Conservation (phyloP, 441 rosid genomes). For the Croton laevigatus region DNA sequence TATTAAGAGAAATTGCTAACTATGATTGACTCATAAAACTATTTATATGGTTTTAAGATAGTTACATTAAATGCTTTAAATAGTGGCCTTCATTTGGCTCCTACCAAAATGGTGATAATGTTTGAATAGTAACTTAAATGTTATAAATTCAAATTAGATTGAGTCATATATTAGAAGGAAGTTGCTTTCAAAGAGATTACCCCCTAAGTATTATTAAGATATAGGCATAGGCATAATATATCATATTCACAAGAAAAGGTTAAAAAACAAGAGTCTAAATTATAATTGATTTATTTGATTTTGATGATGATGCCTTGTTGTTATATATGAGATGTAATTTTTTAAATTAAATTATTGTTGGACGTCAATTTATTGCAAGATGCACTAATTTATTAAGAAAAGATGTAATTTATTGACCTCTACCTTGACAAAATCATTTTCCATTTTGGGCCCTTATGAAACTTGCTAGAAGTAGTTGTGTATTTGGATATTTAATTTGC, state of each 20-base stretch:
- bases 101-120: conserved; percentile 14
- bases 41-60: conserved; percentile 9
- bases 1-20: background rate
- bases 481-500: background rate
- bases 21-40: conserved; percentile 8
- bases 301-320: background rate
- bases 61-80: conserved; percentile 3
- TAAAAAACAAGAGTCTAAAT: background rate
- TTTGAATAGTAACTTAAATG: conserved; percentile 29
- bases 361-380: no score
- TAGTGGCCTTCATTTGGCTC: conserved; percentile 9
- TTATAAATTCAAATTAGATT: background rate
- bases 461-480: background rate
- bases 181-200: conserved; percentile 28
- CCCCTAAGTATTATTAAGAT: conserved; percentile 1
- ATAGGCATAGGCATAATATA: background rate
- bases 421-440: conserved; percentile 16
- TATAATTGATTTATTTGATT: background rate
- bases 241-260: background rate
- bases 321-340: no score
- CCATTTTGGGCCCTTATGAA: background rate
- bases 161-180: background rate
- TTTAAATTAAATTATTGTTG: no score
- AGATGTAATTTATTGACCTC: conserved; percentile 21
- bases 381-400: background rate